These are phyloP conservation scores for Quercus tomentella DNA, from an alignment of 331 rosid genomes.

Conservation along the genomic window DNA sequence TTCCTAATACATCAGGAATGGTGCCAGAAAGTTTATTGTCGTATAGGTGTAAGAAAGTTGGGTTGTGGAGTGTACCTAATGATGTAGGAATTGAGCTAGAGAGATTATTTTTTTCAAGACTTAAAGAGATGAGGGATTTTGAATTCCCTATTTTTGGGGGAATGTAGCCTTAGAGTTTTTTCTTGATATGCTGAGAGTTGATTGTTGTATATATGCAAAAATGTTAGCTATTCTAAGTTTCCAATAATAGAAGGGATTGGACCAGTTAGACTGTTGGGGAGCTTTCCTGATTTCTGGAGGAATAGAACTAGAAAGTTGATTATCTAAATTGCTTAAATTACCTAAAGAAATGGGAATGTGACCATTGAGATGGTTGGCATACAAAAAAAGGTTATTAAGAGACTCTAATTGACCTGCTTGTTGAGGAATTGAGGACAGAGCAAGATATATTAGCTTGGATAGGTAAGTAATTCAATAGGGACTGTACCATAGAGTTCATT, in stretches of 20 bases:
- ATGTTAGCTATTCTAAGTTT: neutral
- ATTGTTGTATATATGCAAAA: no score
- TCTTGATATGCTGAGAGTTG: no score
- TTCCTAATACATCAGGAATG: no score
- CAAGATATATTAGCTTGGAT: neutral
- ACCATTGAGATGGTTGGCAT: neutral
- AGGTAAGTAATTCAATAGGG: slow-evolving; percentile 4
- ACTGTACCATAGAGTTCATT: slow-evolving; percentile 11
- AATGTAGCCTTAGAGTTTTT: no score
- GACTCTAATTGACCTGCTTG: neutral
- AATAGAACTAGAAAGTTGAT: neutral
- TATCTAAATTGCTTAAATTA: neutral
- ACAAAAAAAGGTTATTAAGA: neutral
- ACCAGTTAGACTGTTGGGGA: neutral
- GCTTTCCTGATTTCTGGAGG: no score
- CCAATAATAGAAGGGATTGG: neutral
- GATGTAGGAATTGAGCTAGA: slow-evolving; percentile 2
- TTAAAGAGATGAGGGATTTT: neutral
- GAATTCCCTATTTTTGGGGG: neutral
- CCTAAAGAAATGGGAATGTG: slow-evolving; percentile 16
- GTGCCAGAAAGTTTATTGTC: no score
- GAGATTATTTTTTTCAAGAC: neutral
- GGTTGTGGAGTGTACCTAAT: neutral
- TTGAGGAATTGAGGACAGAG: slow-evolving; percentile 14
- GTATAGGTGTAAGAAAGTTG: no score